Evolutionary conservation across 2,329 filamentous ascomycete genomes (phyloP).

Genomic region (Rhinocladiella mackenziei): DNA sequence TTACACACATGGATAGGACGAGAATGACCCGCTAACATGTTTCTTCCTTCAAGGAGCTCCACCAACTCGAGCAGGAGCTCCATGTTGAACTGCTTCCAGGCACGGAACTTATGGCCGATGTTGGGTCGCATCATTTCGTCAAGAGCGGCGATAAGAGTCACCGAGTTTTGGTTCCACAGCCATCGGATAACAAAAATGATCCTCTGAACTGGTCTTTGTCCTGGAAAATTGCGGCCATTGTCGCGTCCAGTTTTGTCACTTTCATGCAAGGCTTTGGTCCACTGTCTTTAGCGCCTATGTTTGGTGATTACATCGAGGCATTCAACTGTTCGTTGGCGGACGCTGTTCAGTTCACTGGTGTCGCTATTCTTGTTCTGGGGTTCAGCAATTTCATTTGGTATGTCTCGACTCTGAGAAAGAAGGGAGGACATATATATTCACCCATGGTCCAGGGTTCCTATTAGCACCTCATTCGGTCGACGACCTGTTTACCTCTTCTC

Average conservation of each 20-base stretch:
- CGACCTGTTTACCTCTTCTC: constrained; percentile 53
- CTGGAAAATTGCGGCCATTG: constrained; percentile 51
- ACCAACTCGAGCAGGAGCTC: constrained; percentile 36
- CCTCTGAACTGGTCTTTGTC: constrained; percentile 48
- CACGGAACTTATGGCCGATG: constrained; percentile 59
- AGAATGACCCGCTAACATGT: constrained; percentile 6
- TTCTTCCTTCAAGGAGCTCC: constrained; percentile 18
- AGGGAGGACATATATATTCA: too few species aligned
- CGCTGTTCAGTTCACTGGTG: constrained; percentile 55
- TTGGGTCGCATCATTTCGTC: constrained; percentile 61
- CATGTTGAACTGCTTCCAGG: constrained; percentile 53
- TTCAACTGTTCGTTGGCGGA: constrained; percentile 53
- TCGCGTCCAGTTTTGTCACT: constrained; percentile 44
- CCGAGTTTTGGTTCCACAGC: constrained; percentile 50
- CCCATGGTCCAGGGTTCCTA: constrained; percentile 46
- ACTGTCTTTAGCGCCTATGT: constrained; percentile 56
- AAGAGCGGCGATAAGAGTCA: constrained; percentile 42
- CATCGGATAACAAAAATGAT: constrained; percentile 46
- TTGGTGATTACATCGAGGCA: constrained; percentile 53
- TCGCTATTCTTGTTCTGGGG: constrained; percentile 54
- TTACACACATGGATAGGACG: background rate
- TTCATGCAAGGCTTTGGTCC: constrained; percentile 56
- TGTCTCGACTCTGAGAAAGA: too few species aligned
- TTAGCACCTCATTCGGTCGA: constrained; percentile 53
- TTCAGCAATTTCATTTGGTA: constrained; percentile 60